Percentiles rank a stretch among this genome's conserved stretches.
Evolutionary conservation across 1,284 basidiomycete genomes (phyloP).

Genomic region (Rhodofomes roseus): DNA sequence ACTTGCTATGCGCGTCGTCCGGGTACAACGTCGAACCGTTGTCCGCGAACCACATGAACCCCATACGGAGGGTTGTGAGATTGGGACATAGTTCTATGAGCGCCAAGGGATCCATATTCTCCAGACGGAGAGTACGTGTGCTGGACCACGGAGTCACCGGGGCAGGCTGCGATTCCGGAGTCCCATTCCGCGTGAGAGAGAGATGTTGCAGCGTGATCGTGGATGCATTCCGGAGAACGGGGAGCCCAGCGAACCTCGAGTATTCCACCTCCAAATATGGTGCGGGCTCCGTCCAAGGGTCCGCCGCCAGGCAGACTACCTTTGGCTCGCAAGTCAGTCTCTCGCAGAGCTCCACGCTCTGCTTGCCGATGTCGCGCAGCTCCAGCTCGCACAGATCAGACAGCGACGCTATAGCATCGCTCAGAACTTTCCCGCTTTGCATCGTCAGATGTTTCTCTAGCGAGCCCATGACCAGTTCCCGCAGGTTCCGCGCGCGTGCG

Average conservation of each 20-base stretch:
- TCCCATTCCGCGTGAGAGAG: background rate
- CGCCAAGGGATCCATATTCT: background rate
- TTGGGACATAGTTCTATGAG: background rate
- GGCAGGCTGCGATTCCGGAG: background rate
- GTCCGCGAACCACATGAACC: background rate
- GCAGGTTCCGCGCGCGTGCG: no score
- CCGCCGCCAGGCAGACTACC: background rate
- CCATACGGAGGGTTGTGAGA: background rate
- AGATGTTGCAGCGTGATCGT: background rate
- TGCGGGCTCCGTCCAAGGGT: background rate
- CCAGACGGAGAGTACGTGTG: background rate
- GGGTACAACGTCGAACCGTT: background rate
- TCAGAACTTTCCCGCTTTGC: no score
- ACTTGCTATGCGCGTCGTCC: background rate
- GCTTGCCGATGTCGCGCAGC: background rate
- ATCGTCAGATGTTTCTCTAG: no score
- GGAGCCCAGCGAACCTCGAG: background rate
- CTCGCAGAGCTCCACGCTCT: background rate
- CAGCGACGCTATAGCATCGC: no score
- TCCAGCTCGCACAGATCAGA: no score
- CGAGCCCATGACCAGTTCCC: no score
- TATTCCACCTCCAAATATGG: background rate
- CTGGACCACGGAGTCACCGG: background rate
- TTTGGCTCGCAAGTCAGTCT: background rate
- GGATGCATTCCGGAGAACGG: background rate